Conservation (phyloP, 2,329 filamentous ascomycete genomes). For the Colletotrichum aenigma region DNA sequence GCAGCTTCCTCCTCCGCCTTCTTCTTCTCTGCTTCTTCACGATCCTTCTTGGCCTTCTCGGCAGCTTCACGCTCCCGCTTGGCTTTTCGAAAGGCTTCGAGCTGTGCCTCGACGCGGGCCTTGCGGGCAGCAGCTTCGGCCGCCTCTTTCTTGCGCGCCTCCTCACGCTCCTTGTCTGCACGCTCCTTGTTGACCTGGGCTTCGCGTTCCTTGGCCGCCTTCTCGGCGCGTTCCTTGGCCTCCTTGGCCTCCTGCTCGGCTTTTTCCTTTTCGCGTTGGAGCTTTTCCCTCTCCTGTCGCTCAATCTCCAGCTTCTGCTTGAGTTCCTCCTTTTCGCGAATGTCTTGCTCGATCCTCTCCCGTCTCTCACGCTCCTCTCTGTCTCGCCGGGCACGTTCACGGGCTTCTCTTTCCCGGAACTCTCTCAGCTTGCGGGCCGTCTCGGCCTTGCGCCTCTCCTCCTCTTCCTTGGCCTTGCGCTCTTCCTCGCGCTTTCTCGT, state of each 20-base stretch:
- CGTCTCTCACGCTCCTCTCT: conserved; percentile 39
- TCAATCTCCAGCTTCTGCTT: conserved; percentile 32
- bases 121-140: conserved; percentile 32
- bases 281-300: conserved; percentile 40
- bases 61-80: conserved; percentile 48
- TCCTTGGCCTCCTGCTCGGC: conserved; percentile 44
- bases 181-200: conserved; percentile 45
- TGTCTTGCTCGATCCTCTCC: conserved; percentile 39
- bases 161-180: conserved; percentile 33
- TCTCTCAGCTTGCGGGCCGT: conserved; percentile 56
- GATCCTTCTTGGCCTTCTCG: conserved; percentile 47
- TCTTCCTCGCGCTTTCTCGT: conserved; percentile 68
- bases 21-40: conserved; percentile 50
- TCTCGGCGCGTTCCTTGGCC: conserved; percentile 26
- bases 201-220: conserved; percentile 32
- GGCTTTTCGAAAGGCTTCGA: conserved; percentile 22
- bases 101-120: conserved; percentile 26
- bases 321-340: conserved; percentile 31
- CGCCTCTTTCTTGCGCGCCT: conserved; percentile 31
- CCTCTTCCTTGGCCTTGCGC: conserved; percentile 63
- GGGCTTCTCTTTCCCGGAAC: conserved; percentile 60
- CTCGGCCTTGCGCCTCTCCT: conserved; percentile 64
- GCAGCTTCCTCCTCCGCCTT: conserved; percentile 26
- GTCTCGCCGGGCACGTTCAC: conserved; percentile 45
- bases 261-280: conserved; percentile 48